Evolutionary conservation across 441 rosid species (phyloP), one percentile per base, ranked within the genome.

Genomic region (Erodium chrysanthum): DNA sequence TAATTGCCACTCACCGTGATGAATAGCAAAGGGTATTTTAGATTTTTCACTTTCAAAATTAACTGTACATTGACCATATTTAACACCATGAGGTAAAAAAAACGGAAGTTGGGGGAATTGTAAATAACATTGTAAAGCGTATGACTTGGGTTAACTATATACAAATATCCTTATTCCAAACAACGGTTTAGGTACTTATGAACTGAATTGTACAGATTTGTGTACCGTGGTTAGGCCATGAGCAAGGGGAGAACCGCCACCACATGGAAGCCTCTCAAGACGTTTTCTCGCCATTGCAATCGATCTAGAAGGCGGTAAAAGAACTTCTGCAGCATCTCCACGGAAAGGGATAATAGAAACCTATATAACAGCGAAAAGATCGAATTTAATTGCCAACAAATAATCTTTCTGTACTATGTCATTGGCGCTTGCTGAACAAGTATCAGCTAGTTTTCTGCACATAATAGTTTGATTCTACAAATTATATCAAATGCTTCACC

Each of bases 231-330:
- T 89, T 73, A 94, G 85, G 76, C 99, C 99, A 75, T 94, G 99
- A 71, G 99, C 99, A 31, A 94, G 81, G 66, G 99, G 99, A 68
- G 99, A 94, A 77, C 97, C 99, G 69, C 98, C 98, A 66, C 97
- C 99, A 77, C 99, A 94, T 59, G 97, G 99, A 80, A 91, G 99
- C 76, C 96, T 86, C 84, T 94, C 96, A 3, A 91, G 96, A 77
- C 99, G 96, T 67, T 85, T 94, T 77, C 96, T 87, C 77, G 99
- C 99, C 99, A 94, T 94, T 65, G 96, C 80, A 66, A 94, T 94
- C 70, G 99, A 91, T 84, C 97, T 86, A 29, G 99, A 94, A 74
- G 97, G 96, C 62, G 96, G 99, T 61, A 94, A 77, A 33, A 94
- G 92, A 68, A 94, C 97, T 84, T 94, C 96, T 0, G 96, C 97